Evolutionary conservation across 805 yeast species (phyloP), one percentile per base, ranked within the genome.

Genomic region (Yamadazyma scolyti): DNA sequence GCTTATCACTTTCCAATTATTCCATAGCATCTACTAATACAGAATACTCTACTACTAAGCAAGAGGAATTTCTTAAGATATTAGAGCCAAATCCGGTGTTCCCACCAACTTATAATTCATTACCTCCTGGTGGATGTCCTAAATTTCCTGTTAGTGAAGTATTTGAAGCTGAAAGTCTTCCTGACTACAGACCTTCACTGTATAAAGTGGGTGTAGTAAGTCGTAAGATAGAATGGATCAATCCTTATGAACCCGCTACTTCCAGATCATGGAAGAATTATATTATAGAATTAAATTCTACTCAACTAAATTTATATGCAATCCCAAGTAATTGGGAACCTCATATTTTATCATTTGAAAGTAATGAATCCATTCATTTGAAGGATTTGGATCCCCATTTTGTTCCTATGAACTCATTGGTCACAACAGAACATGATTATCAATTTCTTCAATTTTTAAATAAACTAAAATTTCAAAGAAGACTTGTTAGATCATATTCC

Each of bases 281-380:
- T 25, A 64, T 82, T 14, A 65, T 86, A 54, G 94, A 83, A 48
- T 62, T 89, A 30, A 87, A 89, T 63, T 84, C 90, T 12, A 89
- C 97, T 2, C 95, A 86, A 58, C 60, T 89, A 20, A 83, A 83
- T 54, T 61, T 89, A 33, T 84, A 82, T 52, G 46, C 44, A 4
- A 43, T 65, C 5, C 69, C 71, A 2, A 44, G 44, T 15, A 43
- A 47, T 22, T 32, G 60, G 20, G 69, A 65, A 32, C 42, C 38
- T 14, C 50, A 53, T 13, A 26, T 61, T 5, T 23, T 55, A 27
- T 29, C 42, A 12, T 55, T 49, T 35, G 47, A 34, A 26, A n/a
- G 14, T 6, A 31, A 31, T 25, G 34, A 34, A 6, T 34, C 27
- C 15, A 16, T 20, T 13, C 32, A 11, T 15, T 34, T 13, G 21